Percentiles rank a stretch among this genome's conserved stretches.
Evolutionary conservation across 1,284 basidiomycete species (phyloP).

Genomic region (Kwoniella shivajii): DNA sequence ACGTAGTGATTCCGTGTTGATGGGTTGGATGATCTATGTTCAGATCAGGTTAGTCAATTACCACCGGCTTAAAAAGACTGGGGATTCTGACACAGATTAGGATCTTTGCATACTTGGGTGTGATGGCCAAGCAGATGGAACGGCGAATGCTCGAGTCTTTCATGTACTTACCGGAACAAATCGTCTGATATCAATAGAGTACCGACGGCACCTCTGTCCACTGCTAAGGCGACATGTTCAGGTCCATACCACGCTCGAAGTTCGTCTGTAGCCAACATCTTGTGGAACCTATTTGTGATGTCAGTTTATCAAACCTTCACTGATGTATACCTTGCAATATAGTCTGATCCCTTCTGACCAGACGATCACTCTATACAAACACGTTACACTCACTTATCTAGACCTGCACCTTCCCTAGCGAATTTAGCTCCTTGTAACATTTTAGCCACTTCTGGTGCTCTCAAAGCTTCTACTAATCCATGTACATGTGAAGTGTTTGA

Average conservation of each 20-base stretch:
- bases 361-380: not conserved
- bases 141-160: not conserved
- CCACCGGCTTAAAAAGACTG: not conserved
- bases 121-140: too few species aligned
- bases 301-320: not conserved
- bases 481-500: constrained; percentile 93
- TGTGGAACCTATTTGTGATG: constrained; percentile 92
- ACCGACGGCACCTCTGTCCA: constrained; percentile 90
- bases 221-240: constrained; percentile 86
- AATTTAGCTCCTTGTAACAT: constrained; percentile 94
- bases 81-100: too few species aligned
- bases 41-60: not conserved
- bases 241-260: constrained; percentile 99
- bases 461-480: constrained; percentile 88
- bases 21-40: constrained; percentile 69
- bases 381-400: constrained; percentile 71
- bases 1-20: constrained; percentile 82
- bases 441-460: constrained; percentile 79
- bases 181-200: constrained; percentile 94
- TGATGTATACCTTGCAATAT: too few species aligned
- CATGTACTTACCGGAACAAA: constrained; percentile 72
- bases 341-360: too few species aligned
- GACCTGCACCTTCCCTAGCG: constrained; percentile 85
- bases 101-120: too few species aligned
- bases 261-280: constrained; percentile 92